A percentile compares a stretch with the other conserved stretches of the same genome.
These are phyloP conservation scores for Hippophae rhamnoides DNA, from an alignment of 306 rosid species.

Conservation along the genomic window DNA sequence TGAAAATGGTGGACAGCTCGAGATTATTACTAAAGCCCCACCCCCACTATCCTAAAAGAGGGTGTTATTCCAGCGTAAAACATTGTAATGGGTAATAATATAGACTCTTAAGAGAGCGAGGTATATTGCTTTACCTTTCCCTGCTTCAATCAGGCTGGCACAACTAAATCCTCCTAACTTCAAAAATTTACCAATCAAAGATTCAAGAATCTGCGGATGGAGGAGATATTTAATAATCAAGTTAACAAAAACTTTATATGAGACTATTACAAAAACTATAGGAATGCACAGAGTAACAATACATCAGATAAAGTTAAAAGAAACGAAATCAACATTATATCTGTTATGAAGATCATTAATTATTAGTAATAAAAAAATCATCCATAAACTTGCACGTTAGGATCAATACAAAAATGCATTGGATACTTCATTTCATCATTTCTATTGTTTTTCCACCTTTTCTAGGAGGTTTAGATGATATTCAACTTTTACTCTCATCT, in stretches of 20 bases:
- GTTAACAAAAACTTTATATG: background rate
- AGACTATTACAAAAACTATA: background rate
- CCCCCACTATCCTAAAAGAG: background rate
- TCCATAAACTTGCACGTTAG: too few species aligned
- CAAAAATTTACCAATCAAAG: constrained; percentile 30
- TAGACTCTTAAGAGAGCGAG: constrained; percentile 9
- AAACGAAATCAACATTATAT: too few species aligned
- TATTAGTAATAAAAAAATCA: too few species aligned
- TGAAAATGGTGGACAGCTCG: background rate
- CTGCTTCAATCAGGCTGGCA: constrained; percentile 56
- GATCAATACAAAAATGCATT: too few species aligned
- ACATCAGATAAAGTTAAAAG: too few species aligned
- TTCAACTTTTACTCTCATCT: background rate
- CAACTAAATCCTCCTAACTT: constrained; percentile 68
- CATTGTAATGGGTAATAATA: background rate
- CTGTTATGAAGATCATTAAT: too few species aligned
- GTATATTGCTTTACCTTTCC: constrained; percentile 43
- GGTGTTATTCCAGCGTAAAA: background rate
- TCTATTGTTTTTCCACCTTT: too few species aligned
- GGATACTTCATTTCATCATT: too few species aligned
- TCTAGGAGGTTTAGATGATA: too few species aligned
- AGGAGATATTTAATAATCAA: constrained; percentile 12
- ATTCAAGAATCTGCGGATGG: constrained; percentile 38
- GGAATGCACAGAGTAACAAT: too few species aligned
- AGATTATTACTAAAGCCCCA: constrained; percentile 16